These are phyloP conservation scores for Tetratostichococcus sp. DNA, from an alignment of 139 green algal genomes.

Conservation along the genomic window DNA sequence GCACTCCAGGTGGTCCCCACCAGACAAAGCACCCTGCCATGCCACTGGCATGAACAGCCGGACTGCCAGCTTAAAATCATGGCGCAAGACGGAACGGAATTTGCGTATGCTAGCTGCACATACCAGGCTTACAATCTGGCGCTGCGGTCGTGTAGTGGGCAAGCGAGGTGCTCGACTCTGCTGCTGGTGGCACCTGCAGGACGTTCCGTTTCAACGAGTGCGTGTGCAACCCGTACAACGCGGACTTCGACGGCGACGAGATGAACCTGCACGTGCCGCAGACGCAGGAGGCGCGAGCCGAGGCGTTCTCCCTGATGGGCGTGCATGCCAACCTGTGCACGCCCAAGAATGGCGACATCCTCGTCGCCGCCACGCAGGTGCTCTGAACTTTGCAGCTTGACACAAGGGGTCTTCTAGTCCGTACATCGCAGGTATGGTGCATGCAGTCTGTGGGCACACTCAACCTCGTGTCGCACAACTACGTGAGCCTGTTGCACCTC, in stretches of 20 bases:
- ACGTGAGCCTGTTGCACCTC: too few relatives aligned
- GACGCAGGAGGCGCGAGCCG: slow-evolving; percentile 93
- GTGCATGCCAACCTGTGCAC: slow-evolving; percentile 89
- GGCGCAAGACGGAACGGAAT: too few relatives aligned
- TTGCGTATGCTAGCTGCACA: too few relatives aligned
- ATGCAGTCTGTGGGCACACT: too few relatives aligned
- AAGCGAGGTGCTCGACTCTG: too few relatives aligned
- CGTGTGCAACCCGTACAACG: slow-evolving; percentile 96
- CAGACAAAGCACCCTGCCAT: background rate
- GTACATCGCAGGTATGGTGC: background rate
- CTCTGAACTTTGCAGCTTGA: background rate
- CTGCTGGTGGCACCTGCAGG: too few relatives aligned
- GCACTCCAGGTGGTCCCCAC: slow-evolving; percentile 46
- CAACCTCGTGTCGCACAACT: too few relatives aligned
- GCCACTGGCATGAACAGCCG: too few relatives aligned
- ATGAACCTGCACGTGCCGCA: slow-evolving; percentile 98
- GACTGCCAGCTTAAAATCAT: too few relatives aligned
- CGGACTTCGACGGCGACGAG: slow-evolving; percentile 99
- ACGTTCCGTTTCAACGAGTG: slow-evolving; percentile 99
- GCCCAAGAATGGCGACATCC: slow-evolving; percentile 96
- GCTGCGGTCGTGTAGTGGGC: too few relatives aligned
- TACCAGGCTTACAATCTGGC: too few relatives aligned
- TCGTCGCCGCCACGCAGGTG: slow-evolving; percentile 89
- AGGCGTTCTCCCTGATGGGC: slow-evolving; percentile 90
- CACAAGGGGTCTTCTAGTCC: background rate